A percentile compares a stretch with the other conserved stretches of the same genome.
Evolutionary conservation across 257 asterid genomes (phyloP).

Genomic region (Solanum arcanum): DNA sequence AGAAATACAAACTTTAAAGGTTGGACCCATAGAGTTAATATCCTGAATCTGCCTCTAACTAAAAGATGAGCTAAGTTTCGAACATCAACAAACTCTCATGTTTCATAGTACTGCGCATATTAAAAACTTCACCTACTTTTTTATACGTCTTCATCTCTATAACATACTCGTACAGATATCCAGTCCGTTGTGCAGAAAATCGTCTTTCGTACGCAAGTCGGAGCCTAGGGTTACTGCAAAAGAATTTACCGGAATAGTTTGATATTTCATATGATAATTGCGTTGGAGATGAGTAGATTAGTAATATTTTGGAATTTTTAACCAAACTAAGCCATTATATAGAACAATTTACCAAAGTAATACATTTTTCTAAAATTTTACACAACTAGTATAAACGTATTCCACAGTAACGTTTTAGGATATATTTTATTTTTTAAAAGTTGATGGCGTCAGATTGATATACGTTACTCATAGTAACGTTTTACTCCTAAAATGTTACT

Average conservation of each 20-base stretch:
- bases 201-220: not conserved
- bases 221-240: not conserved
- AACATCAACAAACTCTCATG: not conserved
- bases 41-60: not conserved
- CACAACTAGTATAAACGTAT: too few relatives aligned
- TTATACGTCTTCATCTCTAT: not conserved
- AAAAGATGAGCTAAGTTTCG: not conserved
- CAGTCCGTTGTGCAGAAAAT: not conserved
- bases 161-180: not conserved
- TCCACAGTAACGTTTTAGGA: too few relatives aligned
- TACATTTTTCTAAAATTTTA: too few relatives aligned
- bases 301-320: not conserved
- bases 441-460: too few relatives aligned
- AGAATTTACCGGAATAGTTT: not conserved
- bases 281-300: not conserved
- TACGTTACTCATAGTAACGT: too few relatives aligned
- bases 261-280: not conserved
- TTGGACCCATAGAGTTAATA: not conserved
- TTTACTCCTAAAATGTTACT: too few relatives aligned
- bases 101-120: not conserved
- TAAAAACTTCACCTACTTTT: not conserved
- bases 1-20: not conserved
- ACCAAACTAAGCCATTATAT: too few relatives aligned
- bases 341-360: too few relatives aligned
- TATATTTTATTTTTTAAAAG: too few relatives aligned